These are phyloP conservation scores for Schwanniomyces vanrijiae DNA, from an alignment of 805 yeast species.

Conservation along the genomic window DNA sequence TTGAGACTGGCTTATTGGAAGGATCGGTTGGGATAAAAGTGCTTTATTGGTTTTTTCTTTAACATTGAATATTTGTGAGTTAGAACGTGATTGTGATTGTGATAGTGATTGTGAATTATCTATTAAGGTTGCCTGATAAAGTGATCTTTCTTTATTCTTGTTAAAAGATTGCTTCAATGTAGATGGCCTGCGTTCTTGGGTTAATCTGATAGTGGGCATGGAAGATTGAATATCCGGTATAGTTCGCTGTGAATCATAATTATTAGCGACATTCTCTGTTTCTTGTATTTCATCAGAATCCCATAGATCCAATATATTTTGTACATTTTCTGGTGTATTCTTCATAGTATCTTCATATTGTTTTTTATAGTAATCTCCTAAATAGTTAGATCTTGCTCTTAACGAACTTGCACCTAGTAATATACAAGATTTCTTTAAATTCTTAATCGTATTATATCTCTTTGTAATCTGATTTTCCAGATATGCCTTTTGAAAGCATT, in stretches of 20 bases:
- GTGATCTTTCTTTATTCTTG: background rate
- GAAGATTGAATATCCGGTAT: slow-evolving; percentile 6
- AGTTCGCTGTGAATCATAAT: slow-evolving; percentile 6
- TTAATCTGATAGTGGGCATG: slow-evolving; percentile 18
- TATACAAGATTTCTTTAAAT: slow-evolving; percentile 8
- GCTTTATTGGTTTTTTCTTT: background rate
- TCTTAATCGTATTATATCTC: slow-evolving; percentile 5
- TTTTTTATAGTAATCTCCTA: slow-evolving; percentile 3
- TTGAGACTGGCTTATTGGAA: background rate
- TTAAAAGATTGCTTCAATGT: background rate
- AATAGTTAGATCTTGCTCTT: slow-evolving; percentile 8
- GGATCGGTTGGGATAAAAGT: background rate
- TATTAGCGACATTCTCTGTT: background rate
- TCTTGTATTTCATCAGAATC: slow-evolving; percentile 9
- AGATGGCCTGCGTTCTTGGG: slow-evolving; percentile 4
- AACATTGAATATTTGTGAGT: background rate
- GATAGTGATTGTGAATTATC: background rate
- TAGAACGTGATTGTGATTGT: background rate
- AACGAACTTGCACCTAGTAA: slow-evolving; percentile 11
- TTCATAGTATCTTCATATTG: slow-evolving; percentile 3
- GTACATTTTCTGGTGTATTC: slow-evolving; percentile 8
- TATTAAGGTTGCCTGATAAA: slow-evolving; percentile 1
- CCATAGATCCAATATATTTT: slow-evolving; percentile 13
- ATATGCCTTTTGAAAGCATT: slow-evolving; percentile 3
- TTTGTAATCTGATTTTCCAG: slow-evolving; percentile 2